Evolutionary conservation across 2,329 filamentous ascomycete genomes (phyloP).

Genomic region (Aspergillus proliferans): DNA sequence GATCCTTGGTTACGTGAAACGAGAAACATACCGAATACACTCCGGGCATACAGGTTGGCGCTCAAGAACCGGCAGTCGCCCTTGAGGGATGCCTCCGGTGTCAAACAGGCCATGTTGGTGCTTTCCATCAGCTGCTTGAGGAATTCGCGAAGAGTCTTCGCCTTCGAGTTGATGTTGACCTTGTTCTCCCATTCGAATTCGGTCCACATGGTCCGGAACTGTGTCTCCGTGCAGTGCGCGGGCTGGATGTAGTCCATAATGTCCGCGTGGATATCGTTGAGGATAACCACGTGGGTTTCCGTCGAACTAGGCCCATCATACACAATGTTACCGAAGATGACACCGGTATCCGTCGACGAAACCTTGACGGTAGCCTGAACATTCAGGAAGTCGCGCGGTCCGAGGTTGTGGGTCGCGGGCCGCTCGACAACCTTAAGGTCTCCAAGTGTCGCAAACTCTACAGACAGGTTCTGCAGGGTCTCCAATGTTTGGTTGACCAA

Average conservation of each 20-base stretch:
- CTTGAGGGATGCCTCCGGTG: constrained; percentile 90
- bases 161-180: constrained; percentile 99
- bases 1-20: neutral
- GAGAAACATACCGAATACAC: constrained; percentile 80
- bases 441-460: constrained; percentile 96
- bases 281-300: constrained; percentile 92
- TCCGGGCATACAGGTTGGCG: constrained; percentile 91
- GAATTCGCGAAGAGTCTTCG: constrained; percentile 85
- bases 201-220: constrained; percentile 99
- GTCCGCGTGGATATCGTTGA: constrained; percentile 96
- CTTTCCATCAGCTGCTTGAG: constrained; percentile 90
- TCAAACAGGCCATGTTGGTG: constrained; percentile 98
- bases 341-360: constrained; percentile 92
- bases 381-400: constrained; percentile 93
- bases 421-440: constrained; percentile 97
- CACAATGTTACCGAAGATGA: constrained; percentile 97
- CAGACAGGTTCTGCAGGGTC: constrained; percentile 91
- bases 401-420: constrained; percentile 91
- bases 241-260: constrained; percentile 99
- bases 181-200: constrained; percentile 99
- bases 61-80: constrained; percentile 97
- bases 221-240: constrained; percentile 90
- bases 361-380: constrained; percentile 99
- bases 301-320: constrained; percentile 91
- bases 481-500: constrained; percentile 96